Conservation (phyloP, 2,329 filamentous ascomycete species). For the Talaromyces funiculosus region DNA sequence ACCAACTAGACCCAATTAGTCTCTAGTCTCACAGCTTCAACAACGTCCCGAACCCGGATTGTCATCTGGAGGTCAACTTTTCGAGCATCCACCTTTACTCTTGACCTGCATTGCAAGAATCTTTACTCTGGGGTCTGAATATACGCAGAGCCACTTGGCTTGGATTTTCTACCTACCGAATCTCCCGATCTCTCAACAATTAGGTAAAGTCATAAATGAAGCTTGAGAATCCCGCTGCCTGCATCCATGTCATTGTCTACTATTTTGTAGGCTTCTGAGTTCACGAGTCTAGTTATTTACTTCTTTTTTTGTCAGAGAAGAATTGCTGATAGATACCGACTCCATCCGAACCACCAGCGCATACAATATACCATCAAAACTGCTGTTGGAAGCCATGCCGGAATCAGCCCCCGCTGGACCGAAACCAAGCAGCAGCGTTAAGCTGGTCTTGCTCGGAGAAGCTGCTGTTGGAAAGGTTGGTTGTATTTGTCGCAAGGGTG, state of each 20-base stretch:
- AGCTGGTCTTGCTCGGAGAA: conserved; percentile 95
- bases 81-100: neutral
- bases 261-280: neutral
- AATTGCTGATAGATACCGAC: neutral
- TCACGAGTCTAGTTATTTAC: neutral
- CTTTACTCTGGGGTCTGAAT: neutral
- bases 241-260: neutral
- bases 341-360: neutral
- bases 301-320: too few species aligned
- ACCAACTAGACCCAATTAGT: neutral
- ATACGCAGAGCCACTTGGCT: neutral
- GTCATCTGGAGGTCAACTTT: neutral
- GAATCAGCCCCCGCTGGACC: conserved; percentile 57
- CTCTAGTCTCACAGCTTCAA: conserved; percentile 2
- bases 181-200: neutral
- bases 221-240: conserved; percentile 1
- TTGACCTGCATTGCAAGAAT: neutral
- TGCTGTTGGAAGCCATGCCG: conserved; percentile 51
- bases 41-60: neutral
- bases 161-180: too few species aligned
- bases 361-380: neutral
- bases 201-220: neutral
- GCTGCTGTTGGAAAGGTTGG: conserved; percentile 94
- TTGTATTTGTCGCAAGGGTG: neutral
- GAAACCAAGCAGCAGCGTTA: conserved; percentile 99